Percentiles rank a stretch among this genome's conserved stretches.
phyloP scores from a whole-genome alignment of 129 eudicot genomes.

The Artemisia argyi region DNA sequence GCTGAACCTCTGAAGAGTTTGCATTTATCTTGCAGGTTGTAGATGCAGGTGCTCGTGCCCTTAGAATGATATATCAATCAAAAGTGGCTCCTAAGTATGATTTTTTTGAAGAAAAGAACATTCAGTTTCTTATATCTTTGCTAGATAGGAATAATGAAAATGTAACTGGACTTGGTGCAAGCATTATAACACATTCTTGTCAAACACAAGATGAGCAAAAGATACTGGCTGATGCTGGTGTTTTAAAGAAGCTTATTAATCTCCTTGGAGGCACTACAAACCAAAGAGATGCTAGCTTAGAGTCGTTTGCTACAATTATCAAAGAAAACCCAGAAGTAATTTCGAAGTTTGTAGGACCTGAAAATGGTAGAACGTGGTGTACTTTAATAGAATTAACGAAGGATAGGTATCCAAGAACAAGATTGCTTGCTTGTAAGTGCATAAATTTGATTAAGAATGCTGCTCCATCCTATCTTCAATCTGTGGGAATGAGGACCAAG shows the following conservation, averaged over 20 bases:
- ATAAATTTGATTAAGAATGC: slow-evolving; percentile 64
- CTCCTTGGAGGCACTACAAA: slow-evolving; percentile 75
- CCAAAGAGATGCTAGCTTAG: slow-evolving; percentile 92
- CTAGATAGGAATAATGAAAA: slow-evolving; percentile 74
- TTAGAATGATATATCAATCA: slow-evolving; percentile 86
- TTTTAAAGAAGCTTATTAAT: slow-evolving; percentile 52
- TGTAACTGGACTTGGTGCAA: slow-evolving; percentile 90
- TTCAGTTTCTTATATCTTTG: slow-evolving; percentile 72
- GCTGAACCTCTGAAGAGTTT: not conserved
- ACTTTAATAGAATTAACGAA: slow-evolving; percentile 62
- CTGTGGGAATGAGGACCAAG: slow-evolving; percentile 58
- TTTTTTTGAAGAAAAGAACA: slow-evolving; percentile 60
- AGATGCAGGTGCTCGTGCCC: slow-evolving; percentile 97
- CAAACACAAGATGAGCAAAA: slow-evolving; percentile 65
- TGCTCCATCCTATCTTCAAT: slow-evolving; percentile 58
- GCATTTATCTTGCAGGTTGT: slow-evolving; percentile 63
- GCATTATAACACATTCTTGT: slow-evolving; percentile 87
- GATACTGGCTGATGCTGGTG: slow-evolving; percentile 75
- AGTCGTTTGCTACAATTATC: slow-evolving; percentile 69
- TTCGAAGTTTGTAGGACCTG: slow-evolving; percentile 66
- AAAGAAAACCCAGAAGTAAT: slow-evolving; percentile 67
- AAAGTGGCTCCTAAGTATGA: slow-evolving; percentile 83
- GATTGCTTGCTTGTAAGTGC: slow-evolving; percentile 82
- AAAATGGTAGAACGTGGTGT: slow-evolving; percentile 62
- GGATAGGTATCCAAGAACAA: slow-evolving; percentile 74